Evolutionary conservation across 2,329 filamentous ascomycete species (phyloP), one percentile per base, ranked within the genome.

Genomic region (Endocalyx cinctus): DNA sequence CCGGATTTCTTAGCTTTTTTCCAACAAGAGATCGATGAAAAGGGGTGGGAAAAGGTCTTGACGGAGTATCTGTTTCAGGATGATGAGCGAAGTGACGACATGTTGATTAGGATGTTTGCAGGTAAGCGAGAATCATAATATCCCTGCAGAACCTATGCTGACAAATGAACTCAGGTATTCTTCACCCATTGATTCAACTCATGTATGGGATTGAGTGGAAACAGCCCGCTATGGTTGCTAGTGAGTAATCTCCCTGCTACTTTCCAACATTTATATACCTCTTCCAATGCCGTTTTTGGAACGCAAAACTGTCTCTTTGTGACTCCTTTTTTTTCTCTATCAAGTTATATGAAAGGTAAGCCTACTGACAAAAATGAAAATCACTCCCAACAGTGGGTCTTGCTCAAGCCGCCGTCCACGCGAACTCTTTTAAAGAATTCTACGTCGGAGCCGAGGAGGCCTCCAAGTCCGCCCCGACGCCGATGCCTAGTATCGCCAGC

Each of bases 151-250:
- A n/a, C n/a, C n/a, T n/a, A n/a, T n/a, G n/a, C n/a, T n/a, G n/a
- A n/a, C n/a, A n/a, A n/a, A n/a, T n/a, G n/a, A n/a, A n/a, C n/a
- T n/a, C n/a, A 73, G 79, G 84, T 1, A 72, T 90, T 42, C 47
- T 88, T 3, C 87, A 94, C 51, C 87, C 87, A 2, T 63, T 92
- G 12, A 89, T 95, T 42, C 87, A 94, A 54, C 71, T 94, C 14
- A 84, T 87, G 30, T 94, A 87, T 52, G 88, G 84, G 5, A 55
- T 95, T 22, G 87, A 94, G 54, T 94, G 87, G 64, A 57, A 72
- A 8, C 87, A 94, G 52, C 86, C 86, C 2, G 84, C 84, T 23
- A 79, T 94, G 38, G 70, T 95, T 17, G 86, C 87, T 5, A 77
- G n/a, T n/a, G n/a, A n/a, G n/a, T n/a, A n/a, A n/a, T n/a, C n/a